Percentiles rank a stretch among this genome's conserved stretches.
Conservation (phyloP, 805 yeast genomes). For the Kregervanrija delftensis region DNA sequence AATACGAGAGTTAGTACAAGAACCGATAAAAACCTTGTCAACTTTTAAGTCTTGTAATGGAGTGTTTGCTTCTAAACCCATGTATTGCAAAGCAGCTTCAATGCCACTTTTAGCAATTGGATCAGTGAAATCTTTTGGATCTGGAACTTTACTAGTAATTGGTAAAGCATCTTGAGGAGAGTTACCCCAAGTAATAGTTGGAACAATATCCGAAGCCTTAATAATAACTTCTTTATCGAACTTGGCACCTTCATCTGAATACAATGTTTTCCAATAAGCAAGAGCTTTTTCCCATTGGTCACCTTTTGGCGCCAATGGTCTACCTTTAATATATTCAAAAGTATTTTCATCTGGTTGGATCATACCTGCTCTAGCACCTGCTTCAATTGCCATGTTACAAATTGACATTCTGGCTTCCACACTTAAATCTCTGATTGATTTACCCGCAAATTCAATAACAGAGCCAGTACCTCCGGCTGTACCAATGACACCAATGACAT, state of each 20-base stretch:
- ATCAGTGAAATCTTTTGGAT: slow-evolving; percentile 68
- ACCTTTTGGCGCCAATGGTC: slow-evolving; percentile 93
- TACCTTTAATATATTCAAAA: slow-evolving; percentile 80
- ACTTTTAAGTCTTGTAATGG: slow-evolving; percentile 68
- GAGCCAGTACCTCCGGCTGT: slow-evolving; percentile 99
- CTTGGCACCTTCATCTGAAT: slow-evolving; percentile 82
- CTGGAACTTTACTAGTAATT: slow-evolving; percentile 84
- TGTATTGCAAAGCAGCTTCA: slow-evolving; percentile 86
- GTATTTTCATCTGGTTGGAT: slow-evolving; percentile 91
- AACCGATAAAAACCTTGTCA: slow-evolving; percentile 96
- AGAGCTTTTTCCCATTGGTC: slow-evolving; percentile 94
- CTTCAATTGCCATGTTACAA: slow-evolving; percentile 99
- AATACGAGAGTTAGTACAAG: slow-evolving; percentile 96
- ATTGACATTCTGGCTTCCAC: slow-evolving; percentile 99
- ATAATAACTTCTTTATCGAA: slow-evolving; percentile 82
- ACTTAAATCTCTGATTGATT: slow-evolving; percentile 80
- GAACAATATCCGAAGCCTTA: slow-evolving; percentile 78
- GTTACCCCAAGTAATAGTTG: slow-evolving; percentile 99
- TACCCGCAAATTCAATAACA: slow-evolving; percentile 95
- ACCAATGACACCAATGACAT: slow-evolving; percentile 93
- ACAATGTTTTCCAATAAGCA: slow-evolving; percentile 81
- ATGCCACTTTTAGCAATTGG: slow-evolving; percentile 76
- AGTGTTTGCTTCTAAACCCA: slow-evolving; percentile 82
- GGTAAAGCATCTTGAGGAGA: slow-evolving; percentile 99
- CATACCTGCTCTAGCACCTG: slow-evolving; percentile 99